Conservation (phyloP, 345 rosid genomes). For the Pugionium dolabratum region DNA sequence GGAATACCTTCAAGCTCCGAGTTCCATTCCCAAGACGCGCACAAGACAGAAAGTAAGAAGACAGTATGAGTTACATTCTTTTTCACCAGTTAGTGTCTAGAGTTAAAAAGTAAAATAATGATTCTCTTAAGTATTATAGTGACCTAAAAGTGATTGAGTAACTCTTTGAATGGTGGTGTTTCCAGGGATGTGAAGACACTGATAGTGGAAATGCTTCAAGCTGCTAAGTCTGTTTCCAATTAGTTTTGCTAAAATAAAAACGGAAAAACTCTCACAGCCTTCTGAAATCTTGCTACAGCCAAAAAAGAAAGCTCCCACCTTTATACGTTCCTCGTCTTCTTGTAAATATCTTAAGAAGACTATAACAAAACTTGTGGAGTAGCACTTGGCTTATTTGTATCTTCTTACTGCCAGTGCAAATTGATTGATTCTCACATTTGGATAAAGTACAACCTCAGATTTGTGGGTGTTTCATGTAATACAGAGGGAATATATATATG, state of each 20-base stretch:
- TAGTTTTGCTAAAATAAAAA: constrained; percentile 27
- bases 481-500: not conserved
- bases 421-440: constrained; percentile 1
- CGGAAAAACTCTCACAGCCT: constrained; percentile 13
- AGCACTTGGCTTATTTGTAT: not conserved
- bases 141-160: constrained; percentile 5
- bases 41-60: constrained; percentile 73
- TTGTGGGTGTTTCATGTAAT: not conserved
- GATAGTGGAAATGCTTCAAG: constrained; percentile 88
- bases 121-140: not conserved
- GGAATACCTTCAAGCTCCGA: constrained; percentile 72
- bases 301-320: not conserved
- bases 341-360: constrained; percentile 30
- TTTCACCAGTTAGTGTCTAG: not conserved
- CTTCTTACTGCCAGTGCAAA: not conserved
- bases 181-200: constrained; percentile 88
- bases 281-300: constrained; percentile 3
- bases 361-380: not conserved
- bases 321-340: not conserved
- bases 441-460: constrained; percentile 1
- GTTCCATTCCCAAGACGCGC: constrained; percentile 84
- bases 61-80: not conserved
- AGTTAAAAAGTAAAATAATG: not conserved
- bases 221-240: constrained; percentile 52
- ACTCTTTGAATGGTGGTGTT: constrained; percentile 29